phyloP scores from a whole-genome alignment of 2,329 filamentous ascomycete genomes.

The Scedosporium apiospermum region DNA sequence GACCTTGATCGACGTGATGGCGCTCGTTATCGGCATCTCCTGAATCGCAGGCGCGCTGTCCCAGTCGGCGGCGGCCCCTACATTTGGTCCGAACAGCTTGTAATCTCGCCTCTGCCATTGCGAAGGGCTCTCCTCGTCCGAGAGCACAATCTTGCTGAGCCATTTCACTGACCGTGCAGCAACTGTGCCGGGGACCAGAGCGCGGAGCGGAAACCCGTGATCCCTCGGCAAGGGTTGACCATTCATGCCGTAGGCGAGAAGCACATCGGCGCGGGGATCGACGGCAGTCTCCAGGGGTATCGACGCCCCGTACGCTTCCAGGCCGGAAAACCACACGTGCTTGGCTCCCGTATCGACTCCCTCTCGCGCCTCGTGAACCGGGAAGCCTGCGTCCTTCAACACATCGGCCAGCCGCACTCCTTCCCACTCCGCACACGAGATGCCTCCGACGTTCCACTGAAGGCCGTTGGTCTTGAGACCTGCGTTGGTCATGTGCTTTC shows the following conservation, averaged over 20 bases:
- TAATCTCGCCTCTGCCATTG: slow-evolving; percentile 61
- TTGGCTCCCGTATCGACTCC: slow-evolving; percentile 26
- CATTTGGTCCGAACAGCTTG: slow-evolving; percentile 59
- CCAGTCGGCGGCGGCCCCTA: slow-evolving; percentile 47
- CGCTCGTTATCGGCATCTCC: slow-evolving; percentile 59
- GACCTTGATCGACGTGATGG: slow-evolving; percentile 41
- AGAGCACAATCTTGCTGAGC: slow-evolving; percentile 53
- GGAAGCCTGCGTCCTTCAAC: slow-evolving; percentile 44
- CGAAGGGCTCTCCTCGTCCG: slow-evolving; percentile 55
- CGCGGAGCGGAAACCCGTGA: slow-evolving; percentile 56
- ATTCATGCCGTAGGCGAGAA: slow-evolving; percentile 61
- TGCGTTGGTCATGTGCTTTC: slow-evolving; percentile 46
- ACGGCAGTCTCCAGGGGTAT: slow-evolving; percentile 50
- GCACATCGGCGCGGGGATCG: slow-evolving; percentile 52
- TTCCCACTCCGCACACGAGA: slow-evolving; percentile 50
- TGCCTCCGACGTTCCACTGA: slow-evolving; percentile 50
- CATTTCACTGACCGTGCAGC: slow-evolving; percentile 62
- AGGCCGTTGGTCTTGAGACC: slow-evolving; percentile 43
- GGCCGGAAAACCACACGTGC: slow-evolving; percentile 48
- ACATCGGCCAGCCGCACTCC: slow-evolving; percentile 47
- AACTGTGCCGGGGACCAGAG: slow-evolving; percentile 55
- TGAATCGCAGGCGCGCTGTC: slow-evolving; percentile 54
- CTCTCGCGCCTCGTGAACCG: slow-evolving; percentile 24
- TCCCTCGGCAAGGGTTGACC: slow-evolving; percentile 51
- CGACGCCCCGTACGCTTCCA: slow-evolving; percentile 52